These are phyloP conservation scores for Paecilomyces formosus DNA, from an alignment of 2,329 filamentous ascomycete species.

Conservation along the genomic window DNA sequence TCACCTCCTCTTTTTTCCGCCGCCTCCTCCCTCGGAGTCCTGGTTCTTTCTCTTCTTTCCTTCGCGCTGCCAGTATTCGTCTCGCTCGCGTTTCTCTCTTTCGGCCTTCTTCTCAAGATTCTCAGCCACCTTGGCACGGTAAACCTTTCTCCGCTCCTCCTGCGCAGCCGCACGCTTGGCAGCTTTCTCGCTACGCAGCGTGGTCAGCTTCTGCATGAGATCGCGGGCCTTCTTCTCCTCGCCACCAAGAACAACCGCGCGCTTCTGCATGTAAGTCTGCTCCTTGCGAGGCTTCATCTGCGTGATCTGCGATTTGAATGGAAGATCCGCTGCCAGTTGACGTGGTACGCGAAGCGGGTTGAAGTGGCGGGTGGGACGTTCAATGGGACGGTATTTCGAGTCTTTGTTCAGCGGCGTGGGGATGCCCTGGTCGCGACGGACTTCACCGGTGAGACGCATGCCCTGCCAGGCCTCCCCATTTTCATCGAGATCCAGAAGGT, in stretches of 20 bases:
- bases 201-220: conserved; percentile 87
- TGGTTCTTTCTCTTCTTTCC: conserved; percentile 66
- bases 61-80: conserved; percentile 89
- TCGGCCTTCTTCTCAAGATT: conserved; percentile 77
- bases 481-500: conserved; percentile 61
- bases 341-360: conserved; percentile 52
- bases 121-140: conserved; percentile 75
- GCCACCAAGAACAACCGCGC: conserved; percentile 74
- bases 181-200: conserved; percentile 81
- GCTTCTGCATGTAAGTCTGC: conserved; percentile 88
- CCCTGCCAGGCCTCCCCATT: conserved; percentile 57
- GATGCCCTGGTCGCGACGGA: conserved; percentile 68
- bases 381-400: conserved; percentile 68
- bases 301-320: conserved; percentile 86
- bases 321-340: conserved; percentile 64
- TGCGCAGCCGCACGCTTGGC: conserved; percentile 78
- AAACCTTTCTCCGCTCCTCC: conserved; percentile 74
- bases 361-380: conserved; percentile 60
- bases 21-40: conserved; percentile 44
- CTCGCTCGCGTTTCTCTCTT: conserved; percentile 81
- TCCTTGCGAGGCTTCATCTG: conserved; percentile 72
- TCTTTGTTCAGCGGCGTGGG: conserved; percentile 75
- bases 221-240: conserved; percentile 87
- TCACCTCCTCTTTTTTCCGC: conserved; percentile 39
- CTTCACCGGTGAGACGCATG: conserved; percentile 91